Evolutionary conservation across 768 basidiomycete genomes (phyloP).

Genomic region (Termitomyces sp.): DNA sequence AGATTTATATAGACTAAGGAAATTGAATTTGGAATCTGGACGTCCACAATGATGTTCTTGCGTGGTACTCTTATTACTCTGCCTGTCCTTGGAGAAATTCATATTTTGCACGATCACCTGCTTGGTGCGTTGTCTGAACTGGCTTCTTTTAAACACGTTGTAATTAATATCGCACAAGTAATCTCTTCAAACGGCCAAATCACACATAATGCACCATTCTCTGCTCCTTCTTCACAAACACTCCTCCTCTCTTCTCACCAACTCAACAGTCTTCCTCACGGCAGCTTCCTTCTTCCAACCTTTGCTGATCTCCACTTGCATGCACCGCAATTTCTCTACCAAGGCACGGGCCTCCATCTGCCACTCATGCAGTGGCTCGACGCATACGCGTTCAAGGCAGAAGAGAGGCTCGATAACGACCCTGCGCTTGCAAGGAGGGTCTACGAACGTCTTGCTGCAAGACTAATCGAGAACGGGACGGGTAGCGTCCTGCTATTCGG

Average conservation of each 20-base stretch:
- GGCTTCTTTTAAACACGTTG: no score
- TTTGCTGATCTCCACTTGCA: conserved; percentile 85
- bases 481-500: conserved; percentile 77
- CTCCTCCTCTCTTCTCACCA: conserved; percentile 22
- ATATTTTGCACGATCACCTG: conserved; percentile 51
- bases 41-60: conserved; percentile 21
- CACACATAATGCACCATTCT: conserved; percentile 36
- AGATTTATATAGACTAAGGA: no score
- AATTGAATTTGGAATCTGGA: no score
- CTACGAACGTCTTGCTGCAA: conserved; percentile 57
- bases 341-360: conserved; percentile 81
- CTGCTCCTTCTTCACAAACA: conserved; percentile 26
- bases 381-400: conserved; percentile 77
- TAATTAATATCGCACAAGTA: neutral
- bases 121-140: conserved; percentile 30
- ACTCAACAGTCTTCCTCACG: conserved; percentile 29
- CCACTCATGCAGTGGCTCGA: conserved; percentile 84
- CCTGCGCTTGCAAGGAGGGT: conserved; percentile 55
- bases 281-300: conserved; percentile 70
- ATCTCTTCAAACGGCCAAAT: conserved; percentile 40
- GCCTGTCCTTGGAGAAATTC: conserved; percentile 43
- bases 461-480: conserved; percentile 72
- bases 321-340: conserved; percentile 85
- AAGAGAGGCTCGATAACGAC: conserved; percentile 66
- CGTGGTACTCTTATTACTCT: conserved; percentile 57